Conservation (phyloP, 2,329 filamentous ascomycete genomes). For the Colletotrichum sp. region DNA sequence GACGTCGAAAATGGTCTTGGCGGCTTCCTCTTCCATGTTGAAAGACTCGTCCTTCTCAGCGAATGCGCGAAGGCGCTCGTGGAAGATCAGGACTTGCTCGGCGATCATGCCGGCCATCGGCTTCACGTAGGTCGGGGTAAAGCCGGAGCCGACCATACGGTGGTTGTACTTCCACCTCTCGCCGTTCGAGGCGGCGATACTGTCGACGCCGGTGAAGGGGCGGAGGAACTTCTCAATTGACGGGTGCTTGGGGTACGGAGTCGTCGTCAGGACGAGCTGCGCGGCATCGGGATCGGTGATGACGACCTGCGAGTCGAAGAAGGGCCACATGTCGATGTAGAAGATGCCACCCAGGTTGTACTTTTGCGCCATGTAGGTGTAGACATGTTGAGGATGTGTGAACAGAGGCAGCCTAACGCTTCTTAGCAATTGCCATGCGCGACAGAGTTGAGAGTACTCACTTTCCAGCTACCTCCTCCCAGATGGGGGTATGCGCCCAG, state of each 20-base stretch:
- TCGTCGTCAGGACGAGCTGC: slow-evolving; percentile 27
- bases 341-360: slow-evolving; percentile 32
- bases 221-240: slow-evolving; percentile 25
- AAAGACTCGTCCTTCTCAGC: slow-evolving; percentile 21
- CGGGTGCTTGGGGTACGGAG: slow-evolving; percentile 23
- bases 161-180: slow-evolving; percentile 33
- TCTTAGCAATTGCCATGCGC: not conserved
- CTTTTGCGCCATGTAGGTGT: slow-evolving; percentile 27
- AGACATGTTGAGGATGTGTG: slow-evolving; percentile 26
- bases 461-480: slow-evolving; percentile 16
- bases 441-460: not conserved
- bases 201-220: slow-evolving; percentile 25
- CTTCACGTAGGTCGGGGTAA: slow-evolving; percentile 29
- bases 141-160: slow-evolving; percentile 31
- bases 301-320: slow-evolving; percentile 29
- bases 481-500: slow-evolving; percentile 25
- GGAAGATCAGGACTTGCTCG: slow-evolving; percentile 29
- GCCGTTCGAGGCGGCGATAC: slow-evolving; percentile 30
- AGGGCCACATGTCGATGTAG: slow-evolving; percentile 35
- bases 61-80: slow-evolving; percentile 16
- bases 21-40: slow-evolving; percentile 26
- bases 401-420: slow-evolving; percentile 21
- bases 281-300: slow-evolving; percentile 29
- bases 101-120: slow-evolving; percentile 27
- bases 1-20: slow-evolving; percentile 28